These are phyloP conservation scores for Fragilaria radians DNA, from an alignment of 108 stramenopile species.

Conservation along the genomic window DNA sequence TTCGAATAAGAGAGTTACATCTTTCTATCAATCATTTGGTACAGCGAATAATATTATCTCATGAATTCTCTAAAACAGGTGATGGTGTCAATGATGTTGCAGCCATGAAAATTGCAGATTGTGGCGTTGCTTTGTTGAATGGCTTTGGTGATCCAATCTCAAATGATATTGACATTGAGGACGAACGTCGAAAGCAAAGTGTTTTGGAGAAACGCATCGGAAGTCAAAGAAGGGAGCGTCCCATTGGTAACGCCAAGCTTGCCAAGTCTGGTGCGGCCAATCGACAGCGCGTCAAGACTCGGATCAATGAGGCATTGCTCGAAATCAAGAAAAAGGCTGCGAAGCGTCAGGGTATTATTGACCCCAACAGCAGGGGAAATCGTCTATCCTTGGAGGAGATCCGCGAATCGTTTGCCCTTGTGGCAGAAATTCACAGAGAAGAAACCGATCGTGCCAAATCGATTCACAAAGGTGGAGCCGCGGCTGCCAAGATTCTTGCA, in stretches of 20 bases:
- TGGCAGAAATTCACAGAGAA: slow-evolving; percentile 19
- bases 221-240: slow-evolving; percentile 19
- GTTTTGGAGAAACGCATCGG: slow-evolving; percentile 34
- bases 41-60: no score
- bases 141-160: slow-evolving; percentile 55
- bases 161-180: slow-evolving; percentile 27
- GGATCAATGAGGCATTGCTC: slow-evolving; percentile 25
- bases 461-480: slow-evolving; percentile 43
- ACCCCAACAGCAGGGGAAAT: background rate
- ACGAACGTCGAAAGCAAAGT: slow-evolving; percentile 32
- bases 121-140: slow-evolving; percentile 66
- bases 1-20: no score
- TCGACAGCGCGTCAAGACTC: slow-evolving; percentile 19
- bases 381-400: slow-evolving; percentile 17
- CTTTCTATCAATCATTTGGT: no score
- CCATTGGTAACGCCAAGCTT: slow-evolving; percentile 7
- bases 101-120: slow-evolving; percentile 83
- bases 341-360: background rate
- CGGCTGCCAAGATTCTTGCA: slow-evolving; percentile 48
- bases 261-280: slow-evolving; percentile 21
- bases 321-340: slow-evolving; percentile 7
- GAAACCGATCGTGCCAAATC: slow-evolving; percentile 30
- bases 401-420: slow-evolving; percentile 15
- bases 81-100: slow-evolving; percentile 88
- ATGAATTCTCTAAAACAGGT: slow-evolving; percentile 20